Percentiles rank a stretch among this genome's conserved stretches.
Conservation (phyloP, 495 filamentous ascomycete species). For the Neurospora intermedia region DNA sequence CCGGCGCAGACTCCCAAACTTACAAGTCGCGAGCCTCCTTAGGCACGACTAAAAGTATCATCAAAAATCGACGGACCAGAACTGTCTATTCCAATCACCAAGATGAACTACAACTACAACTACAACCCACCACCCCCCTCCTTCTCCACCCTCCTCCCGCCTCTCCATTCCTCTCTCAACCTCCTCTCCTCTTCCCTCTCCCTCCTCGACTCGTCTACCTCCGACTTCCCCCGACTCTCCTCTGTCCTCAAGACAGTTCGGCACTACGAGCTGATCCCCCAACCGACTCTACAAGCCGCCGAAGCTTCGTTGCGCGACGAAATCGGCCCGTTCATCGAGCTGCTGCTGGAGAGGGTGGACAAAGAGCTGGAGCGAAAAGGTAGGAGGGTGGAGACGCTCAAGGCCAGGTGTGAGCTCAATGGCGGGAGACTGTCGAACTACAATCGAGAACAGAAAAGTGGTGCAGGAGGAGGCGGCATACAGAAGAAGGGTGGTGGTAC, state of each 20-base stretch:
- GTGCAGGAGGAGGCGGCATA: background rate
- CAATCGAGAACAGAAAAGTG: background rate
- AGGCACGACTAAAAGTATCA: no score
- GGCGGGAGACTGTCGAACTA: slow-evolving; percentile 29
- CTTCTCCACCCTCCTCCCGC: background rate
- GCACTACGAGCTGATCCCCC: slow-evolving; percentile 44
- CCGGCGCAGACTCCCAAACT: background rate
- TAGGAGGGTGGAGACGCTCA: slow-evolving; percentile 37
- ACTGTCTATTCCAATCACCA: background rate
- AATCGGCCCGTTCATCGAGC: slow-evolving; percentile 35
- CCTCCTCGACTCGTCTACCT: slow-evolving; percentile 40
- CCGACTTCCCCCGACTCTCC: slow-evolving; percentile 35
- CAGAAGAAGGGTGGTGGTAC: background rate
- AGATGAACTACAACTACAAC: background rate
- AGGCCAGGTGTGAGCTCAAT: slow-evolving; percentile 36
- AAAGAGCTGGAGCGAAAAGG: slow-evolving; percentile 34
- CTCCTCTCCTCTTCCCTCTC: slow-evolving; percentile 27
- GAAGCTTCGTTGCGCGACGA: slow-evolving; percentile 40
- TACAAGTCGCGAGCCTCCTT: no score
- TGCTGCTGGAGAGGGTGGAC: slow-evolving; percentile 38
- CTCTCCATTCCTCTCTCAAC: background rate
- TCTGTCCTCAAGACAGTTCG: slow-evolving; percentile 38
- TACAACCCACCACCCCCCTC: background rate
- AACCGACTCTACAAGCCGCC: slow-evolving; percentile 35
- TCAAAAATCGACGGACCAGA: no score